A percentile compares a stretch with the other conserved stretches of the same genome.
These are phyloP conservation scores for Vigna mungo DNA, from an alignment of 306 rosid species.

Conservation along the genomic window DNA sequence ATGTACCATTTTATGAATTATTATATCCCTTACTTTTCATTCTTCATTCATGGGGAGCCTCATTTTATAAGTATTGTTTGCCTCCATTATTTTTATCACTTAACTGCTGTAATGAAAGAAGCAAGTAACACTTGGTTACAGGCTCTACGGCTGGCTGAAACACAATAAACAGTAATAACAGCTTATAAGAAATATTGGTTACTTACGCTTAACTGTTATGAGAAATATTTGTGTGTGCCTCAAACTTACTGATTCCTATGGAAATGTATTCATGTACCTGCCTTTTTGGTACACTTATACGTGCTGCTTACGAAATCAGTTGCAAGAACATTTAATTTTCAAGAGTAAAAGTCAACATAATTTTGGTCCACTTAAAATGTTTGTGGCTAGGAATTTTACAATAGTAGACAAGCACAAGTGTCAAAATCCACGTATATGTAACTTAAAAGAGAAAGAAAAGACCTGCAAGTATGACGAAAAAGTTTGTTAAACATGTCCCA, in stretches of 20 bases:
- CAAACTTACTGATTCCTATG: constrained; percentile 22
- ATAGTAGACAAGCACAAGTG: constrained; percentile 38
- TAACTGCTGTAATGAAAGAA: constrained; percentile 6
- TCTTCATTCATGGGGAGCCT: constrained; percentile 22
- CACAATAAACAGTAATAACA: neutral
- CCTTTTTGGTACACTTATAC: constrained; percentile 5
- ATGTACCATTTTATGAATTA: constrained; percentile 42
- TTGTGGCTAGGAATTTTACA: constrained; percentile 36
- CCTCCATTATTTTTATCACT: constrained; percentile 28
- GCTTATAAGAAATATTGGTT: neutral
- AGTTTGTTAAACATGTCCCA: constrained; percentile 60
- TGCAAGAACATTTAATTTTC: constrained; percentile 6
- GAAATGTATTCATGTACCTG: constrained; percentile 28
- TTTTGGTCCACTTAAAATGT: constrained; percentile 37
- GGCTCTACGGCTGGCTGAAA: constrained; percentile 13
- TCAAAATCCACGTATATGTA: constrained; percentile 38
- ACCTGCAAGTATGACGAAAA: constrained; percentile 55
- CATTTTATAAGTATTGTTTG: constrained; percentile 24
- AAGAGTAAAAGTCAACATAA: constrained; percentile 32
- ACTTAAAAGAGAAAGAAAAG: constrained; percentile 41
- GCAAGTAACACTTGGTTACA: neutral
- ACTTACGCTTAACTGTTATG: neutral
- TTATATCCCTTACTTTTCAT: constrained; percentile 40
- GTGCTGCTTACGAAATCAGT: constrained; percentile 28
- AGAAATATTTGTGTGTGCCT: neutral